Conservation (phyloP, 2,329 filamentous ascomycete genomes). For the Beauveria bassiana region DNA sequence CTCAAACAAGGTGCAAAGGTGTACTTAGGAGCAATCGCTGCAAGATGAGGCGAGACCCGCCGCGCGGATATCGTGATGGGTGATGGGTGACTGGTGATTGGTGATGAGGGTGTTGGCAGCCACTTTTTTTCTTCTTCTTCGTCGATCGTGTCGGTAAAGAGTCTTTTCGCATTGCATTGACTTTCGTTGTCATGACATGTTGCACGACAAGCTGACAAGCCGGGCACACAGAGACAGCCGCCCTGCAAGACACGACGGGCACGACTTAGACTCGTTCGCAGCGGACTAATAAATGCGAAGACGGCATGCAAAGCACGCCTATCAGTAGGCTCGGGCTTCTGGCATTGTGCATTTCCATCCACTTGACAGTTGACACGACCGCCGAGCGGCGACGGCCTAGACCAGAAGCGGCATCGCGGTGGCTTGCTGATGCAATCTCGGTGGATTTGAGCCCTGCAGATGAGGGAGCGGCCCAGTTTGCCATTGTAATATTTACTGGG, state of each 20-base stretch:
- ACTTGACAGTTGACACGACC: background rate
- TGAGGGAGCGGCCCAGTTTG: background rate
- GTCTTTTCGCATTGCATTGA: no score
- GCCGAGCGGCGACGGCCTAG: background rate
- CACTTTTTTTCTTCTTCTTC: background rate
- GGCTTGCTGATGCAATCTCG: background rate
- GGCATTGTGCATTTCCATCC: background rate
- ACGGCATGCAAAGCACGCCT: background rate
- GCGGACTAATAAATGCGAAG: background rate
- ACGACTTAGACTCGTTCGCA: background rate
- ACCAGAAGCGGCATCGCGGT: conserved; percentile 2
- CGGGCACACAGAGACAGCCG: background rate
- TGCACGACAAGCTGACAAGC: background rate
- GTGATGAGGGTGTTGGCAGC: background rate
- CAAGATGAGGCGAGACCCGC: background rate
- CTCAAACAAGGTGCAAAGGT: background rate
- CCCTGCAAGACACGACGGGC: background rate
- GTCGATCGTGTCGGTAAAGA: background rate
- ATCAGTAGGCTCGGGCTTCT: background rate
- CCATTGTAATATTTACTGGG: no score
- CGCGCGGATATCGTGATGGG: background rate
- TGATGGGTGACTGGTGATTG: background rate
- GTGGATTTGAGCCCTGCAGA: background rate
- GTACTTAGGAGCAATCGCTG: background rate
- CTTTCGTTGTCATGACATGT: background rate